Evolutionary conservation across 495 filamentous ascomycete species (phyloP), one percentile per base, ranked within the genome.

Genomic region (Staphylotrichum longicolle): DNA sequence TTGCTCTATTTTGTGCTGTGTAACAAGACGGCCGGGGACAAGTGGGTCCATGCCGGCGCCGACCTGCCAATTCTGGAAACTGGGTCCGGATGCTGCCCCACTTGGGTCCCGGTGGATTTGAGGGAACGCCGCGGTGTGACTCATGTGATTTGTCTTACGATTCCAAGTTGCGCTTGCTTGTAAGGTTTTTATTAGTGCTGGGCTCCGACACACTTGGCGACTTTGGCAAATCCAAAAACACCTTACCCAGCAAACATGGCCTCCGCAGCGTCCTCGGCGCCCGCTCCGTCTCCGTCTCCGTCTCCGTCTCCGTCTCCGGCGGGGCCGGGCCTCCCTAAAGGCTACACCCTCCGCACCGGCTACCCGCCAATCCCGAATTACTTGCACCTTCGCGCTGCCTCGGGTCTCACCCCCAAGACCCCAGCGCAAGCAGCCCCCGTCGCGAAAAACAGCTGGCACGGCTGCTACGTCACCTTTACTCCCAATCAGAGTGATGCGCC

Each of bases 371-470:
- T 74, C 35, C 57, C 74, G 11, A 64, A 69, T 1, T 82, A 81
- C 62, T 39, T 73, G 34, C 65, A 77, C 59, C 72, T 78, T 30
- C 75, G 80, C 47, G 60, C 66, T 15, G 47, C 66, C 0, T 62
- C 75, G 5, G 74, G 73, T 12, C 68, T 80, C 40, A 71, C 73
- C 2, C 70, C 74, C 4, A 73, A 72, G 51, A 77, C 70, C 1
- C 61, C 71, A 15, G 75, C 70, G 9, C 73, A 81, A 57, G 74
- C 73, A 2, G 60, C 65, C 14, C 68, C 73, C 27, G 56, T 74
- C 7, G 34, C 71, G 7, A 61, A 51, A 0, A 75, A 75, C 2
- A 78, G 72, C 61, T 81, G 79, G 70, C 77, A 71, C 63, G 77
- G 74, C 10, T 78, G 73, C 47, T 77, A 76, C 63, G 62, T 79